Evolutionary conservation across 2,329 filamentous ascomycete species (phyloP).

Genomic region (Talaromyces sp.): DNA sequence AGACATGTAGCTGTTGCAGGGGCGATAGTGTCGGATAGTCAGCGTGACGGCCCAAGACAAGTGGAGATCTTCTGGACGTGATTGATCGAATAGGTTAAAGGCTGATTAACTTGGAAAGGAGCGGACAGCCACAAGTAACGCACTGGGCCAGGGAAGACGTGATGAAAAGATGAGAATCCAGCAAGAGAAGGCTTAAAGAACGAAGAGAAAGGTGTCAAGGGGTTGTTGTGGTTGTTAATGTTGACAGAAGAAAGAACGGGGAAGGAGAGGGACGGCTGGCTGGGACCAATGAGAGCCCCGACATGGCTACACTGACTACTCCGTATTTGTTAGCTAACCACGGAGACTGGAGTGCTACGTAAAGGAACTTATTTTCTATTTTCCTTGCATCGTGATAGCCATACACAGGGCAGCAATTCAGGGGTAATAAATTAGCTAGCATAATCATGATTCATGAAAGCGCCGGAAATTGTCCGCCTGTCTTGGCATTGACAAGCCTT

Average conservation of each 20-base stretch:
- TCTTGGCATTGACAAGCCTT: no score
- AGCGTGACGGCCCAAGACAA: constrained; percentile 10
- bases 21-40: neutral
- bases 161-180: no score
- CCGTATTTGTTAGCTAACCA: neutral
- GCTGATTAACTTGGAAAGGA: neutral
- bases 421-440: neutral
- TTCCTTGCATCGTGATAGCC: neutral
- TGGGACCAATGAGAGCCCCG: neutral
- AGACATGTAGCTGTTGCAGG: constrained; percentile 7
- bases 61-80: neutral
- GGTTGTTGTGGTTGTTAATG: neutral
- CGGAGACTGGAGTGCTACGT: neutral
- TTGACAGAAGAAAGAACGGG: neutral
- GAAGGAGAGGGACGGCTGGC: neutral
- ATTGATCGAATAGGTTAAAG: neutral
- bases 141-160: no score
- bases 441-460: no score
- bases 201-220: neutral
- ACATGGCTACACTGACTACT: neutral
- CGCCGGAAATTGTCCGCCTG: neutral
- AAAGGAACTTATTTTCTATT: no score
- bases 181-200: neutral
- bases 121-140: neutral
- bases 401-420: neutral